A percentile compares a stretch with the other conserved stretches of the same genome.
These are phyloP conservation scores for Fusarium metavorans DNA, from an alignment of 2,329 filamentous ascomycete genomes.

Conservation along the genomic window DNA sequence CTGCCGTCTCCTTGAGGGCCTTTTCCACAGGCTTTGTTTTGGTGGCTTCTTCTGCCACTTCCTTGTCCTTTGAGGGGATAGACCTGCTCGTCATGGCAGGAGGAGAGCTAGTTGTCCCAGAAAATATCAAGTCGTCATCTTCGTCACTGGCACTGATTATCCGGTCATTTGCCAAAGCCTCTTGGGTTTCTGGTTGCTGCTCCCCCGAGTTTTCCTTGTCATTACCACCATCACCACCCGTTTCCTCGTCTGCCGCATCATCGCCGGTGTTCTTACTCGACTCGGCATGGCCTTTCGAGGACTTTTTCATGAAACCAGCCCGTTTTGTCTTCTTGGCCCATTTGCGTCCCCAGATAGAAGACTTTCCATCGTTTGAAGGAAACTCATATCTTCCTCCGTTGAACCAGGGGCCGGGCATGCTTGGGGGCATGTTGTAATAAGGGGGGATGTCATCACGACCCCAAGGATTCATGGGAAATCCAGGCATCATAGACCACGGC, in stretches of 20 bases:
- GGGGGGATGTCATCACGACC: conserved; percentile 38
- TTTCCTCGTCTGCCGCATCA: neutral
- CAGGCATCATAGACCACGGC: conserved; percentile 28
- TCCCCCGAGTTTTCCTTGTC: neutral
- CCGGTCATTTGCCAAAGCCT: neutral
- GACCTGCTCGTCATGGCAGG: neutral
- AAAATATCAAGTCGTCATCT: conserved; percentile 41
- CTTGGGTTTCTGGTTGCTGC: neutral
- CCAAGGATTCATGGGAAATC: conserved; percentile 27
- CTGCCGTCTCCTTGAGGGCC: neutral
- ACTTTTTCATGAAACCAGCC: conserved; percentile 34
- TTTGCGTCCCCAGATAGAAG: conserved; percentile 52
- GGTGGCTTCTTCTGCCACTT: neutral
- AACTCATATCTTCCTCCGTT: conserved; percentile 48
- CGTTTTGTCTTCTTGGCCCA: conserved; percentile 26
- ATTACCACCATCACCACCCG: conserved; percentile 4
- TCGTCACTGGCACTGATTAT: conserved; percentile 36
- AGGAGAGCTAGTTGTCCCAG: neutral
- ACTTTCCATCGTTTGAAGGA: conserved; percentile 45
- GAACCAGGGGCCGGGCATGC: conserved; percentile 20
- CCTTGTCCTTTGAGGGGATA: neutral
- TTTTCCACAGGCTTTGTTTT: neutral
- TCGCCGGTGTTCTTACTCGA: neutral
- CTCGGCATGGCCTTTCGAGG: conserved; percentile 5
- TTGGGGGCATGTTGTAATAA: conserved; percentile 31